phyloP scores from a whole-genome alignment of 2,329 filamentous ascomycete species.

The Colletotrichum euphorbiae region DNA sequence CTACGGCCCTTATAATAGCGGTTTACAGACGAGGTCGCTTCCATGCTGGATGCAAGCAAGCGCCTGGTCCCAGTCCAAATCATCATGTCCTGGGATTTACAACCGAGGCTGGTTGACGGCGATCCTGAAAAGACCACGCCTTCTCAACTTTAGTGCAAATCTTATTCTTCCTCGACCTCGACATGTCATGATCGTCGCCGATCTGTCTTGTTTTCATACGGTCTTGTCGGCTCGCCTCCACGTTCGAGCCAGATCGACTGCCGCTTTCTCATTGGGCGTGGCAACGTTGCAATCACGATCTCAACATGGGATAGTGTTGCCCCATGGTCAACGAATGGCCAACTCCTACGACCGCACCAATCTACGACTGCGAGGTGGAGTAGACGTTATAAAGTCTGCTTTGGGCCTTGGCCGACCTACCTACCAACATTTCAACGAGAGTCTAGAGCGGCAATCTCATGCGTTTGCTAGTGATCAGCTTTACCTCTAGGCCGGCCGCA shows the following conservation, averaged over 20 bases:
- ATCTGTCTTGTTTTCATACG: not conserved
- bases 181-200: constrained; percentile 26
- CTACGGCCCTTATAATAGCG: constrained; percentile 13
- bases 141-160: not conserved
- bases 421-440: no score
- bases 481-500: not conserved
- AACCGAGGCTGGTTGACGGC: not conserved
- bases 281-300: constrained; percentile 39
- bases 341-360: constrained; percentile 9
- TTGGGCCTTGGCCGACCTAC: not conserved
- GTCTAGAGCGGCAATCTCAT: no score
- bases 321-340: constrained; percentile 15
- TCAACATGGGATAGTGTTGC: constrained; percentile 22
- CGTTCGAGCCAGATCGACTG: not conserved
- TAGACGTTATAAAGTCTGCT: constrained; percentile 17
- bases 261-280: constrained; percentile 33
- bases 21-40: constrained; percentile 15
- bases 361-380: constrained; percentile 9
- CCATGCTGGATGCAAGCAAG: constrained; percentile 11
- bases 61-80: not conserved
- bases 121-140: not conserved
- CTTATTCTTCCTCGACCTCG: not conserved
- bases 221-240: constrained; percentile 20
- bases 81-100: not conserved
- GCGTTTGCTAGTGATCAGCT: not conserved